Evolutionary conservation across 257 asterid genomes (phyloP), one percentile per base, ranked within the genome.

Genomic region (Cynanchum wilfordii): DNA sequence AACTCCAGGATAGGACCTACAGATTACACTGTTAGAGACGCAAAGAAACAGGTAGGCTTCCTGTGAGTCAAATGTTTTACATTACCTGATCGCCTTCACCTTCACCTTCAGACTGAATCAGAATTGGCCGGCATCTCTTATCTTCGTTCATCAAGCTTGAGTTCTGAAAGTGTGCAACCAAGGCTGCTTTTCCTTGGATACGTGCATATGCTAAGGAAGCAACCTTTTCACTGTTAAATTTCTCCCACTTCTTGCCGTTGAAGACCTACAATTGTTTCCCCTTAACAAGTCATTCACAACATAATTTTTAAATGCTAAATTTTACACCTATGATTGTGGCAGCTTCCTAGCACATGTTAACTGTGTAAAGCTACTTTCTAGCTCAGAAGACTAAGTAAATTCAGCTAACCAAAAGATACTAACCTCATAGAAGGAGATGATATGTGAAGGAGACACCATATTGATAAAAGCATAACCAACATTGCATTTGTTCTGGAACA

Each of bases 61-160:
- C 54, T 5, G 29, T 5, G 16, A 24, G 62, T 4, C 56, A 30
- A 30, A 52, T 4, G 22, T 50, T 58, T 25, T 7, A 59, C 17
- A 33, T 55, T 86, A 94, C 98, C 94, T 86, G 86, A 80, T 88
- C 96, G 65, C 71, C 69, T 24, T 77, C 24, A 42, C 80, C 94
- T 79, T 85, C 97, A 62, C 96, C 95, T 83, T 91, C 98, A 15
- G 91, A 87, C 66, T 69, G 95, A 83, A 94, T 88, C 29, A 94
- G 76, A 65, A 94, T 94, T 17, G 99, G 99, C 8, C 99, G 84
- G 76, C 99, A 94, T 27, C 93, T 80, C 80, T 87, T 91, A 83
- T 94, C 99, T 83, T 94, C 99, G 30, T 91, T 94, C 97, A 94
- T 94, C 77, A 94, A 81, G 85, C 97, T 91, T 72, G 99, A 94